Percentiles rank a stretch among this genome's conserved stretches.
Conservation (phyloP, 768 basidiomycete genomes). For the Suillus decipiens region DNA sequence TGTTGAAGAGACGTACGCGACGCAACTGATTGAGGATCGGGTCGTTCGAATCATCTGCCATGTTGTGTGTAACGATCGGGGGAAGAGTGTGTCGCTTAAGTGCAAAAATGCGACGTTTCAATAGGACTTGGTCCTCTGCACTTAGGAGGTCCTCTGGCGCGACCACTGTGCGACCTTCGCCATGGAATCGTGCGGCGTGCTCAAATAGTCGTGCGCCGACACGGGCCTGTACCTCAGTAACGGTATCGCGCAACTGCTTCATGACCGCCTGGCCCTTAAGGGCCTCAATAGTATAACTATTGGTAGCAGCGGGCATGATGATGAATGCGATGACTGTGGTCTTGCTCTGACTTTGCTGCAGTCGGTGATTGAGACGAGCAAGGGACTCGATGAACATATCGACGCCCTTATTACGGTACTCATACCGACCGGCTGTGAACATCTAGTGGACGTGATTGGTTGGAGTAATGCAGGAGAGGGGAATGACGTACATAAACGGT, state of each 20-base stretch:
- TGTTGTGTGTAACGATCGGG: constrained; percentile 97
- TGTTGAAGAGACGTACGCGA: constrained; percentile 92
- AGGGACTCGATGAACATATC: constrained; percentile 99
- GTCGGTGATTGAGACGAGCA: constrained; percentile 75
- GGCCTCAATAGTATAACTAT: constrained; percentile 97
- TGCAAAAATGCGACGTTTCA: constrained; percentile 96
- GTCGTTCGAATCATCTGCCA: constrained; percentile 90
- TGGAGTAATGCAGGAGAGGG: neutral
- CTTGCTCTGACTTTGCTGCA: constrained; percentile 63
- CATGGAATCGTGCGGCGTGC: constrained; percentile 89
- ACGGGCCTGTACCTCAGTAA: constrained; percentile 92
- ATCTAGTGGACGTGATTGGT: constrained; percentile 50
- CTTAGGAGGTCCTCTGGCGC: constrained; percentile 78
- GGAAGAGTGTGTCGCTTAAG: constrained; percentile 94
- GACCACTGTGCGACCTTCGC: constrained; percentile 76
- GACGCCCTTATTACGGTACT: constrained; percentile 98
- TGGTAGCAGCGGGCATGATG: constrained; percentile 96
- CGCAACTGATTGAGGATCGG: constrained; percentile 96
- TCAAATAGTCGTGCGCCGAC: constrained; percentile 93
- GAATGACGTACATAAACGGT: constrained; percentile 69
- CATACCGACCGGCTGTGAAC: constrained; percentile 99
- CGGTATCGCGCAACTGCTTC: constrained; percentile 94
- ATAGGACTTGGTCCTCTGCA: constrained; percentile 87
- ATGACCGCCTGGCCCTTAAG: constrained; percentile 97
- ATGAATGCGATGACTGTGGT: constrained; percentile 96